Base-by-base conservation (phyloP, 306 rosid species). In the Ormosia semicastrata region DNA sequence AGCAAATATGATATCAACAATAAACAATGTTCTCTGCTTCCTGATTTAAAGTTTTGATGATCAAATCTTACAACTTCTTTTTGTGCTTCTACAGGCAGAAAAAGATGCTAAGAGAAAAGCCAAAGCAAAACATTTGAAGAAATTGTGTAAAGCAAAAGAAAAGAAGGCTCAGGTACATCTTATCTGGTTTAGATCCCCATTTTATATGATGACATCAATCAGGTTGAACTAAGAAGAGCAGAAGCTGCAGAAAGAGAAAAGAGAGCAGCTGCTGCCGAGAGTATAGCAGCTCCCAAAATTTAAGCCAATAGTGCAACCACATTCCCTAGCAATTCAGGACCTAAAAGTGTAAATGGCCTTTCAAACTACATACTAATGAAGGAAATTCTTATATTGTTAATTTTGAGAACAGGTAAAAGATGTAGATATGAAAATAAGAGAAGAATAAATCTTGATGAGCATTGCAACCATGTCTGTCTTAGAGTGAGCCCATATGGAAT, bases 181-280 rank as follows among this genome's bases (percentile, higher is more conserved):
- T 44, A 36, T 17, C 59, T 67, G n/a, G 66, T 85, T 84, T 84
- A 14, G 11, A 49, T 85, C 71, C 57, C 44, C 15, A 43, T 54
- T 39, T 73, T 52, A 37, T 71, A n/a, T 53, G 81, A 54, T 71
- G 41, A 39, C 76, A 39, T 76, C 5, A 6, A 37, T 68, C 24
- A 32, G 59, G 3, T 44, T 75, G 83, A 87, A 69, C 81, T 81
- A 41, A 90, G 84, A 86, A 81, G 81, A 81, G 83, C 86, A 9
- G 82, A 83, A 79, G 92, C 73, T 30, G 87, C 68, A 8, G 97
- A 94, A 83, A 89, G 98, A 82, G 97, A 94, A 81, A 94, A 90
- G 85, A 83, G 98, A 86, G 97, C 98, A 52, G 98, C 95, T 13
- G 98, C 98, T 2, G 98, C 98, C 0, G 98, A 94, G 87, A 91